Conservation (phyloP, 2,329 filamentous ascomycete species). For the Lecanicillium sp. region DNA sequence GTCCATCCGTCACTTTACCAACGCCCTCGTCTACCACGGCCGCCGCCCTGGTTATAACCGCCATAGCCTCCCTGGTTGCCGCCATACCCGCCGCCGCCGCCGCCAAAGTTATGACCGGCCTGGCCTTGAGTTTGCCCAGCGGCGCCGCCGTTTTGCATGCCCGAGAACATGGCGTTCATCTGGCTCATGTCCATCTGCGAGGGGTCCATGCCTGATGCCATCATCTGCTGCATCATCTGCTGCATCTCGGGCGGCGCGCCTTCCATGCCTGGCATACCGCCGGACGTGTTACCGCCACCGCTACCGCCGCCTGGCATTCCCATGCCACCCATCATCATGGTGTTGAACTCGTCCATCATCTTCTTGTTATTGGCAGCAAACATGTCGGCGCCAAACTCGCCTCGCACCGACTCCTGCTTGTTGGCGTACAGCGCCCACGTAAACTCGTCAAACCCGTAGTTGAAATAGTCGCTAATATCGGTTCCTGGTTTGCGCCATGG, state of each 20-base stretch:
- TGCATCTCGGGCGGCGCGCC: slow-evolving; percentile 61
- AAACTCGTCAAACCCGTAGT: slow-evolving; percentile 98
- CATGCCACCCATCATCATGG: slow-evolving; percentile 59
- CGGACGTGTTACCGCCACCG: slow-evolving; percentile 21
- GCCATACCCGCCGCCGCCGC: slow-evolving; percentile 35
- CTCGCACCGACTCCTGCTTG: slow-evolving; percentile 74
- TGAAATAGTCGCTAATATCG: slow-evolving; percentile 95
- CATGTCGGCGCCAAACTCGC: slow-evolving; percentile 63
- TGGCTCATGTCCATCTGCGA: slow-evolving; percentile 56
- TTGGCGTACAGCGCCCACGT: slow-evolving; percentile 92
- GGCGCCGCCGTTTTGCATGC: slow-evolving; percentile 43
- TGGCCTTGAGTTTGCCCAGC: slow-evolving; percentile 35
- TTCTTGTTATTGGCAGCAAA: slow-evolving; percentile 65
- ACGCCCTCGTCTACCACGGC: slow-evolving; percentile 22
- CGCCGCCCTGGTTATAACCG: slow-evolving; percentile 35
- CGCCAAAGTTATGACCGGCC: slow-evolving; percentile 44
- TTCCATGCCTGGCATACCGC: slow-evolving; percentile 49
- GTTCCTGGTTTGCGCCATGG: slow-evolving; percentile 93
- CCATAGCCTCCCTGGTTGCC: slow-evolving; percentile 45
- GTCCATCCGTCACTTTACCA: too few relatives aligned
- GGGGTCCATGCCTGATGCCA: slow-evolving; percentile 56
- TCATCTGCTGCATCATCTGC: slow-evolving; percentile 64
- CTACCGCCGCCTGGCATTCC: slow-evolving; percentile 27
- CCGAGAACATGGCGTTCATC: slow-evolving; percentile 52
- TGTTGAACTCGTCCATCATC: slow-evolving; percentile 63